Conservation (phyloP, 2,329 filamentous ascomycete genomes). For the Penicillium sp. region DNA sequence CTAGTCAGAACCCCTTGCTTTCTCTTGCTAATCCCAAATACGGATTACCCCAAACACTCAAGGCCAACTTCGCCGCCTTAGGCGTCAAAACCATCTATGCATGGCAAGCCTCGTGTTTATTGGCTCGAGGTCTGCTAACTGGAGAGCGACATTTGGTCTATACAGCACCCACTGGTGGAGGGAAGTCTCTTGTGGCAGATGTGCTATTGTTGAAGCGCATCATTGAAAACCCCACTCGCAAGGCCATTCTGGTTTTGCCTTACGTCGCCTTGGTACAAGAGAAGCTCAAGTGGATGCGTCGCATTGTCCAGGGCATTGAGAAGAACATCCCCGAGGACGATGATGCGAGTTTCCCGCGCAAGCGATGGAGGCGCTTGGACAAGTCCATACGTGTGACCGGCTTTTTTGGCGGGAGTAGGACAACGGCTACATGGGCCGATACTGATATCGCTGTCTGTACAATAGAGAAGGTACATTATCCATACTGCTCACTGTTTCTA, state of each 20-base stretch:
- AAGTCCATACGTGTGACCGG: slow-evolving; percentile 61
- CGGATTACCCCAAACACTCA: slow-evolving; percentile 54
- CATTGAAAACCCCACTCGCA: slow-evolving; percentile 57
- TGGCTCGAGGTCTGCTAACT: slow-evolving; percentile 59
- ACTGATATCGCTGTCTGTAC: slow-evolving; percentile 75
- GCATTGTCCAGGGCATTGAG: slow-evolving; percentile 56
- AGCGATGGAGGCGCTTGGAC: slow-evolving; percentile 52
- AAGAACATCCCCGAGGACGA: slow-evolving; percentile 35
- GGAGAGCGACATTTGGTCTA: slow-evolving; percentile 70
- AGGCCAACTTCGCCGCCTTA: slow-evolving; percentile 58
- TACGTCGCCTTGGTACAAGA: slow-evolving; percentile 77
- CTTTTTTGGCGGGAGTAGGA: slow-evolving; percentile 68
- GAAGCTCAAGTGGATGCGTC: slow-evolving; percentile 68
- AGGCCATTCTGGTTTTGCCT: slow-evolving; percentile 66
- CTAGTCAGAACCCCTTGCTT: slow-evolving; percentile 45
- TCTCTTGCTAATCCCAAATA: slow-evolving; percentile 60
- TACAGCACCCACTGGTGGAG: slow-evolving; percentile 70
- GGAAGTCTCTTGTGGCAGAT: slow-evolving; percentile 68
- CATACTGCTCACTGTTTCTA: slow-evolving; percentile 16
- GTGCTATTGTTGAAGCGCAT: slow-evolving; percentile 68
- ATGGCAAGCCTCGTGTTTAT: slow-evolving; percentile 70
- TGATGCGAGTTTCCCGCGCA: slow-evolving; percentile 40
- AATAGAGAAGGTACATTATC: slow-evolving; percentile 59
- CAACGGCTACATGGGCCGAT: slow-evolving; percentile 62
- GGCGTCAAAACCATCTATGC: slow-evolving; percentile 71